Percentiles rank a stretch among this genome's conserved stretches.
These are phyloP conservation scores for Podospora fimiseda DNA, from an alignment of 495 filamentous ascomycete genomes.

Conservation along the genomic window DNA sequence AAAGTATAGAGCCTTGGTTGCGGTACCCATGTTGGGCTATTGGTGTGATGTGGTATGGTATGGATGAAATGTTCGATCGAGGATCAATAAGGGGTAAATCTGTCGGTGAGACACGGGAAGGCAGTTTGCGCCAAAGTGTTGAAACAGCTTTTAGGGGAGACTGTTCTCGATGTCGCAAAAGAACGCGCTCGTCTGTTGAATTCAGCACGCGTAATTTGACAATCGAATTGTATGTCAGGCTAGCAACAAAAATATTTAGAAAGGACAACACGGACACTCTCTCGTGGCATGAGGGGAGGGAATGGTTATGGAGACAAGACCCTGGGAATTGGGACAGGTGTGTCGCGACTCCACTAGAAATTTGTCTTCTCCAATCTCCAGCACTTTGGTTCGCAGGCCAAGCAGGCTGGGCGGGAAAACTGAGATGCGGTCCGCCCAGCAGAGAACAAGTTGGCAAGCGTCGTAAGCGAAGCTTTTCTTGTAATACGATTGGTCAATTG, in stretches of 20 bases:
- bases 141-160: neutral
- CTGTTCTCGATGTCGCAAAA: neutral
- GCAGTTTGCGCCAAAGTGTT: neutral
- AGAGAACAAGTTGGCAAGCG: neutral
- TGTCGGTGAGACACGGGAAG: slow-evolving; percentile 10
- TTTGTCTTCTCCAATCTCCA: slow-evolving; percentile 13
- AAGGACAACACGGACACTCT: neutral
- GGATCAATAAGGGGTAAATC: slow-evolving; percentile 2
- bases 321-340: slow-evolving; percentile 7
- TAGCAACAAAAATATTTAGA: neutral
- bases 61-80: too few relatives aligned
- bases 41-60: too few relatives aligned
- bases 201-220: neutral
- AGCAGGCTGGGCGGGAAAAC: slow-evolving; percentile 10
- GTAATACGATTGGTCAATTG: slow-evolving; percentile 9
- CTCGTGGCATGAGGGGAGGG: neutral
- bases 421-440: neutral
- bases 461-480: neutral
- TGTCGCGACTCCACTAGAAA: slow-evolving; percentile 14
- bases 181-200: neutral
- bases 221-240: neutral
- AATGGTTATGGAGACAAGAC: neutral
- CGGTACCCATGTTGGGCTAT: slow-evolving; percentile 34
- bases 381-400: neutral
- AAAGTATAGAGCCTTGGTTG: slow-evolving; percentile 62